Evolutionary conservation across 345 rosid genomes (phyloP).

Genomic region (Boechera retrofracta): DNA sequence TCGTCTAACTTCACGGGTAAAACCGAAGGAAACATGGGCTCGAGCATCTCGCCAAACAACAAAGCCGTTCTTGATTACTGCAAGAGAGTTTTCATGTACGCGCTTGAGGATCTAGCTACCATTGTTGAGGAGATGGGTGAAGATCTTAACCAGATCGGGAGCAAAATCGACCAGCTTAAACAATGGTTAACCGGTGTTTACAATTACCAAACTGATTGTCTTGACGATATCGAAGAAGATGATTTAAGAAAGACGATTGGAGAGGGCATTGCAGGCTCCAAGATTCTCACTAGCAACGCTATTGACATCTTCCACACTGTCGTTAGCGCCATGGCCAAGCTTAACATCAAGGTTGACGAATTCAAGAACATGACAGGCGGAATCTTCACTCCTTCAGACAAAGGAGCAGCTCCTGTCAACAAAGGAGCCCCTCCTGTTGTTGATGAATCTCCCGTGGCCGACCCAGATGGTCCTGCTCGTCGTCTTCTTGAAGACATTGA

Average conservation of each 20-base stretch:
- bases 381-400: slow-evolving; percentile 31
- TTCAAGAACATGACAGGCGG: slow-evolving; percentile 43
- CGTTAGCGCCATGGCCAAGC: slow-evolving; percentile 44
- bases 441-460: slow-evolving; percentile 34
- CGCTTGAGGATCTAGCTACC: slow-evolving; percentile 44
- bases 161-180: slow-evolving; percentile 47
- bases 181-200: slow-evolving; percentile 66
- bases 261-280: slow-evolving; percentile 45
- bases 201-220: slow-evolving; percentile 62
- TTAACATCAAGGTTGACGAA: slow-evolving; percentile 37
- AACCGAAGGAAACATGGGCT: slow-evolving; percentile 44
- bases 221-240: slow-evolving; percentile 53
- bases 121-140: slow-evolving; percentile 48
- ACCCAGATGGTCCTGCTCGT: slow-evolving; percentile 52
- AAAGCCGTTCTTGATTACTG: slow-evolving; percentile 51
- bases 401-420: slow-evolving; percentile 22
- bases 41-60: slow-evolving; percentile 46
- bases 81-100: slow-evolving; percentile 47
- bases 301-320: slow-evolving; percentile 55
- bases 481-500: slow-evolving; percentile 51
- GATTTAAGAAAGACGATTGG: slow-evolving; percentile 43
- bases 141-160: slow-evolving; percentile 43
- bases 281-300: slow-evolving; percentile 57
- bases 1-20: slow-evolving; percentile 51
- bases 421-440: slow-evolving; percentile 24